phyloP scores from a whole-genome alignment of 768 basidiomycete genomes.

The Mycena olivaceomarginata region DNA sequence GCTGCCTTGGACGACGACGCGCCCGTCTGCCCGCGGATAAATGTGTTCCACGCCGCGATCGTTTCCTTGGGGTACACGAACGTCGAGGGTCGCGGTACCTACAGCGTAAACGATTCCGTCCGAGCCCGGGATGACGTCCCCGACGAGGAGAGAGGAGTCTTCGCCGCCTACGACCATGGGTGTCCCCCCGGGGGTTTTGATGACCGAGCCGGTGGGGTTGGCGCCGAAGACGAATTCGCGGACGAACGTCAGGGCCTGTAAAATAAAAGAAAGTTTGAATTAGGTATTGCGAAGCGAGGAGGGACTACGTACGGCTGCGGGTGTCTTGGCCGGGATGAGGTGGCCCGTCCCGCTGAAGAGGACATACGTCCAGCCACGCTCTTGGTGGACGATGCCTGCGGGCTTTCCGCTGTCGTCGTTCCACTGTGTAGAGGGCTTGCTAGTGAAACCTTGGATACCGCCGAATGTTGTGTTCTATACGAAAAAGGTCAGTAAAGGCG shows the following conservation, averaged over 20 bases:
- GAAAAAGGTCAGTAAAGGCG: slow-evolving; percentile 28
- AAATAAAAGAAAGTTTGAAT: not conserved
- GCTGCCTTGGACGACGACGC: no score
- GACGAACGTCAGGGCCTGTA: slow-evolving; percentile 75
- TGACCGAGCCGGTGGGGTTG: slow-evolving; percentile 76
- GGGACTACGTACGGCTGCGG: slow-evolving; percentile 58
- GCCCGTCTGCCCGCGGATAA: slow-evolving; percentile 60
- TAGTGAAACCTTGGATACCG: slow-evolving; percentile 84
- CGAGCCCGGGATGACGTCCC: slow-evolving; percentile 70
- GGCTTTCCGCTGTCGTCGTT: slow-evolving; percentile 73
- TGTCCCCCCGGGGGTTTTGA: slow-evolving; percentile 50
- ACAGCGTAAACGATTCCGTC: slow-evolving; percentile 75
- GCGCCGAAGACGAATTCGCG: slow-evolving; percentile 82
- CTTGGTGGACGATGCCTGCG: slow-evolving; percentile 85
- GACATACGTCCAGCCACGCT: slow-evolving; percentile 79
- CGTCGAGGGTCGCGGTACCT: slow-evolving; percentile 68
- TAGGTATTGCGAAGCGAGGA: not conserved
- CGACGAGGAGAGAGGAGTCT: slow-evolving; percentile 64
- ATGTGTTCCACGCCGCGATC: slow-evolving; percentile 73
- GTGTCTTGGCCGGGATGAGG: slow-evolving; percentile 59
- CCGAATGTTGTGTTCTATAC: slow-evolving; percentile 86
- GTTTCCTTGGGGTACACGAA: slow-evolving; percentile 75
- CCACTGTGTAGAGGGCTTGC: slow-evolving; percentile 83
- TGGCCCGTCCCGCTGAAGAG: slow-evolving; percentile 66
- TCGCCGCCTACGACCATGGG: slow-evolving; percentile 69